Evolutionary conservation across 2,329 filamentous ascomycete species (phyloP).

Genomic region (Teratosphaeria epicoccoides): DNA sequence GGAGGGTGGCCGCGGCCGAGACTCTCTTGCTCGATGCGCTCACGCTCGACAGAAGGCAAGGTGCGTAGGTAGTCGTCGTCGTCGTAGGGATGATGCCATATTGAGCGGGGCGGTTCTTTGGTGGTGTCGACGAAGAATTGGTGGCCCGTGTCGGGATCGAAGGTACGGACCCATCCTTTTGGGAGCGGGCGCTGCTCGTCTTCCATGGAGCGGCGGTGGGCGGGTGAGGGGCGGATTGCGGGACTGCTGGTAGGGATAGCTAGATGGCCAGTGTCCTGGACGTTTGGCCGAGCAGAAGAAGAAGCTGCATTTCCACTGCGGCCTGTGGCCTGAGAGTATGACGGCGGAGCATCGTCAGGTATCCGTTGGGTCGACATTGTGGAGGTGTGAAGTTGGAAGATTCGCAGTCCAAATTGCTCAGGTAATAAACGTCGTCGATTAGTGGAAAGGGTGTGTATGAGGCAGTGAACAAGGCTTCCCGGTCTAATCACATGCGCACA

Average conservation of each 20-base stretch:
- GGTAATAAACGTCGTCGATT: no score
- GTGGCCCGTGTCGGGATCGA: slow-evolving; percentile 43
- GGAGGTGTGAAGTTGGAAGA: neutral
- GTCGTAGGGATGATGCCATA: slow-evolving; percentile 54
- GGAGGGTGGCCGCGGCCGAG: slow-evolving; percentile 25
- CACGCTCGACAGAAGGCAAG: slow-evolving; percentile 40
- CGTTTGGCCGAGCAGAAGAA: slow-evolving; percentile 5
- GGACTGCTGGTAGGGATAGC: slow-evolving; percentile 27
- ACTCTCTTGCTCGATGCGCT: slow-evolving; percentile 33
- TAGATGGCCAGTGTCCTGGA: slow-evolving; percentile 9
- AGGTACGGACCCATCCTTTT: slow-evolving; percentile 47
- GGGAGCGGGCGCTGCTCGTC: slow-evolving; percentile 48
- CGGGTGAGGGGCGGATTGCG: slow-evolving; percentile 40
- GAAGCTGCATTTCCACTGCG: neutral
- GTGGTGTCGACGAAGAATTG: slow-evolving; percentile 55
- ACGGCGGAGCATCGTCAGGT: slow-evolving; percentile 11
- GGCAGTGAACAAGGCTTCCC: no score
- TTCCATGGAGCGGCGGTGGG: slow-evolving; percentile 49
- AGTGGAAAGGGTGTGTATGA: no score
- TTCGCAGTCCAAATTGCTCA: no score
- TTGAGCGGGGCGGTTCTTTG: slow-evolving; percentile 43
- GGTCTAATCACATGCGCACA: no score
- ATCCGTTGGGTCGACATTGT: slow-evolving; percentile 7
- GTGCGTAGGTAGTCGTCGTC: slow-evolving; percentile 44
- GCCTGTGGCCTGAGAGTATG: slow-evolving; percentile 9